Base-by-base conservation (phyloP, 1,284 basidiomycete species). In the Ganoderma sinense region DNA sequence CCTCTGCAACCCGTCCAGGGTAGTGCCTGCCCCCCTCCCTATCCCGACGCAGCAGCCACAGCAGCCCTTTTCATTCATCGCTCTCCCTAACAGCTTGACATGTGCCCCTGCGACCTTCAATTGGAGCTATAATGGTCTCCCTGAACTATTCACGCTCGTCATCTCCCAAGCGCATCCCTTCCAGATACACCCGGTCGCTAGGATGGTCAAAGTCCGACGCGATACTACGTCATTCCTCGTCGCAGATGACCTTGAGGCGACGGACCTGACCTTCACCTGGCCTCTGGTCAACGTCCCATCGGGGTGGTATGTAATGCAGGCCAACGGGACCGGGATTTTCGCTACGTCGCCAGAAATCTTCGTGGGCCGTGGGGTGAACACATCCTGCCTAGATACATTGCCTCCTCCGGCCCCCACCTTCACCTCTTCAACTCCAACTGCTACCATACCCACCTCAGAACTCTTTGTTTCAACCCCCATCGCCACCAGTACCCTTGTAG, bases 281-380 rank as follows among this genome's bases (percentile, higher is more conserved):
- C 4, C 41, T 0, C 13, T 64, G 2, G 78, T 79, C 20, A 74
- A 75, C 60, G 73, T 80, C 8, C 72, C 78, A 1, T 56, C 74
- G 29, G 79, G 79, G 0, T 70, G 69, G 69, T 80, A 80, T 66
- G 53, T 62, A 29, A 18, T 79, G 40, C 48, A 62, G 26, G 78
- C 77, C 6, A 23, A 60, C 31, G 67, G 64, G n/a, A 10, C 23
- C 4, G 64, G 43, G 18, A 23, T 67, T 16, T 23, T 51, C 0
- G 31, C 51, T 51, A n/a, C 60, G n/a, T 79, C 78, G 3, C 7
- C 55, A 2, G 1, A 66, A 1, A 79, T 80, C 70, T 72, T 68
- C 65, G 73, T 80, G 11, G 13, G 29, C 20, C 71, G 71, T 40
- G 77, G 77, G 14, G 64, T 69, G 2, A 68, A 72, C 61, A 64